These are phyloP conservation scores for Leccinellum albellum DNA, from an alignment of 768 basidiomycete genomes.

Conservation along the genomic window DNA sequence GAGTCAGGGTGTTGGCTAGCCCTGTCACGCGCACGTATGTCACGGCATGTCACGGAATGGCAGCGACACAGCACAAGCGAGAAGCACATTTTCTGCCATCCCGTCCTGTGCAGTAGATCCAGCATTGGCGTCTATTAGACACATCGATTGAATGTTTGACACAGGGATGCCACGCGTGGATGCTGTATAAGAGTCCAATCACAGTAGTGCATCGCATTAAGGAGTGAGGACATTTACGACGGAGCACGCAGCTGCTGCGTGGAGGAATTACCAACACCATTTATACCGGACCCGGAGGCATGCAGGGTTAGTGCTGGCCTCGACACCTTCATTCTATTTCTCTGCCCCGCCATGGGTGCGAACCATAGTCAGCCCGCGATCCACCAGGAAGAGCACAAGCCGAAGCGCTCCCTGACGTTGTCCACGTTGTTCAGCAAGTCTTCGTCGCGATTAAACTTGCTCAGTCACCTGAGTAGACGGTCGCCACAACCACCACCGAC, in stretches of 20 bases:
- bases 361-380: constrained; percentile 26
- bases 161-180: constrained; percentile 15
- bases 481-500: constrained; percentile 30
- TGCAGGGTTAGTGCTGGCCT: constrained; percentile 15
- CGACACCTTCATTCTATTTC: not conserved
- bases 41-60: not conserved
- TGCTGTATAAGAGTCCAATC: constrained; percentile 1
- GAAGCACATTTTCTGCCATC: not conserved
- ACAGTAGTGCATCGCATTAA: constrained; percentile 19
- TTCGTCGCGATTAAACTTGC: constrained; percentile 26
- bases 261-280: constrained; percentile 16
- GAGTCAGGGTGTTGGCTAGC: not conserved
- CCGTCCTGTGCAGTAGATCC: constrained; percentile 10
- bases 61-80: not conserved
- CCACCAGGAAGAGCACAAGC: constrained; percentile 19
- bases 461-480: constrained; percentile 23
- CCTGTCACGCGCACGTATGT: not conserved
- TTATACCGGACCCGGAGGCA: constrained; percentile 13
- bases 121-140: not conserved
- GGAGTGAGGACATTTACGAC: constrained; percentile 2
- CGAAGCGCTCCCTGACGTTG: constrained; percentile 24
- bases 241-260: constrained; percentile 23
- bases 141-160: constrained; percentile 5
- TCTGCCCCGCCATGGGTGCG: constrained; percentile 21
- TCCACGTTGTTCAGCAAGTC: constrained; percentile 24